Base-by-base conservation (phyloP, 495 filamentous ascomycete species). In the Lophiotrema nucula region DNA sequence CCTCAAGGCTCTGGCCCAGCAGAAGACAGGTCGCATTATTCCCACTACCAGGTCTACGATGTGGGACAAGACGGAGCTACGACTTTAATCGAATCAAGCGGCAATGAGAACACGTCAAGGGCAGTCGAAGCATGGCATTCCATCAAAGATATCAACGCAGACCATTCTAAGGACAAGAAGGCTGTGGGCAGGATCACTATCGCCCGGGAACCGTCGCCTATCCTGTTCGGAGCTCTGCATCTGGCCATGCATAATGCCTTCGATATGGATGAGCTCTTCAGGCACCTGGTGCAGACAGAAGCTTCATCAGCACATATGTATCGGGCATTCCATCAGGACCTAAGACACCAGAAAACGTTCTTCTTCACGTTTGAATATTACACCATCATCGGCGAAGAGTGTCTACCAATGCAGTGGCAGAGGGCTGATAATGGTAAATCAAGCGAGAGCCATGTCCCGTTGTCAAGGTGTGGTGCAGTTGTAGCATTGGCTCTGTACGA, bases 301-400 rank as follows among this genome's bases (percentile, higher is more conserved):
- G 48, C 47, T 67, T 72, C 68, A 27, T 69, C 37, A 58, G 76
- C 58, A 55, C 67, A 72, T 28, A 56, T 77, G 47, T 62, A 76
- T 46, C 63, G 77, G 18, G 68, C 73, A 1, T 81, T 73, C 27
- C 68, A 70, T 12, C 25, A 62, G 0, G 69, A 74, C 24, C 31
- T 53, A 1, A 57, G 71, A 25, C 68, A 70, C 8, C 76, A 75
- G 60, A 68, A 75, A 15, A 74, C 69, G 16, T 80, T 83, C 58
- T 71, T 81, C 23, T 81, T 82, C 61, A 75, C 72, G 47, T 81
- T 83, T 61, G 79, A 82, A 54, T 82, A 80, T 47, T 80, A 77
- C 60, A 79, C 79, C 22, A 70, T 81, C 12, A 66, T 81, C 10
- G 75, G 70, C 12, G 64, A 73, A 11, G 73, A 70, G 28, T 71